Evolutionary conservation across 164 flowering plant genomes (phyloP), one percentile per base, ranked within the genome.

Genomic region (Cinnamomum chago): DNA sequence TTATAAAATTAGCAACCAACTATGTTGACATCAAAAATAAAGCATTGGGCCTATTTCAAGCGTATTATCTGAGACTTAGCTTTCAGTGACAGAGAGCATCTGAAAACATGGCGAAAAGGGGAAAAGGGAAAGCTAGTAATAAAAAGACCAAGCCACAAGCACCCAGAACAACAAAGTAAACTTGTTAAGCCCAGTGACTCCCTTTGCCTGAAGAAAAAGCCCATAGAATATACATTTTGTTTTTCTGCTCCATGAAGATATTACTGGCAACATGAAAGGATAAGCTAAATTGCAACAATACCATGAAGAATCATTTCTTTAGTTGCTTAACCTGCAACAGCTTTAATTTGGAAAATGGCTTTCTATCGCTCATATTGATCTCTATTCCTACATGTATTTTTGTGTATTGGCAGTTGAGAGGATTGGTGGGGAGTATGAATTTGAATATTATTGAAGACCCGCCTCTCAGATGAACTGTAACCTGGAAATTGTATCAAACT

Each of bases 1-100:
- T 5, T 65, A 13, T 65, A 65, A 25, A 15, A 65, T 65, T 25
- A 25, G 24, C 28, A 25, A 25, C 11, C 27, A 65, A 23, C 27
- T 65, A 20, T 18, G 64, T 60, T 60, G 47, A 60, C 22, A n/a
- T 17, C 2, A 28, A 65, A 65, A 65, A 25, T 23, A 65, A 65
- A 23, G 27, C 67, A 65, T 65, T 65, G 67, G 67, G 10, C 64
- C 64, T n/a, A 6, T 60, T 60, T 60, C 64, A 18, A 60, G 64
- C 24, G 0, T 60, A 23, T 17, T 58, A 18, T 18, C n/a, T 60
- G 64, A 60, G 64, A 60, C 10, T 5, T 2, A 20, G 64, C 64
- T 60, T 7, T 60, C 23, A 23, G 64, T 23, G n/a, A 40, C 23
- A 18, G 24, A 60, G 23, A 18, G n/a, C 64, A 60, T 60, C n/a